phyloP scores from a whole-genome alignment of 495 filamentous ascomycete species.

The Neurospora sp. region DNA sequence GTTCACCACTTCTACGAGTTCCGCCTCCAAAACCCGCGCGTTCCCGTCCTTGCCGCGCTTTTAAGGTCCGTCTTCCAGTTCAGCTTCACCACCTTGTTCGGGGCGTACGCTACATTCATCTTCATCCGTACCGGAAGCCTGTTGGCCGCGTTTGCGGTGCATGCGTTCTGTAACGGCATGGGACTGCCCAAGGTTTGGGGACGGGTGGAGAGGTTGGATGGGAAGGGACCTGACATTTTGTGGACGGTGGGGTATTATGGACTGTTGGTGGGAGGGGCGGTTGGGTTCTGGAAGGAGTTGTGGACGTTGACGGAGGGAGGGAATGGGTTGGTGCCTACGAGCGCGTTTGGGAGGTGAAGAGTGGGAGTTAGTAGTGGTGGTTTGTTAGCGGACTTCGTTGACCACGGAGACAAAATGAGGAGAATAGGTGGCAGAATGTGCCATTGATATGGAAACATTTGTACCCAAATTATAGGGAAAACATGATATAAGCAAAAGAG shows the following conservation, averaged over 20 bases:
- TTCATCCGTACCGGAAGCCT: slow-evolving; percentile 79
- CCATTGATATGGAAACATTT: background rate
- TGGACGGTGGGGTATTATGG: slow-evolving; percentile 76
- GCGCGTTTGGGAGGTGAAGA: slow-evolving; percentile 8
- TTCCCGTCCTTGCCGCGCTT: slow-evolving; percentile 46
- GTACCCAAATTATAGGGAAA: background rate
- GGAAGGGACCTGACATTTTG: slow-evolving; percentile 11
- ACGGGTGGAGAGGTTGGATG: slow-evolving; percentile 39
- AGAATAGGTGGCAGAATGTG: background rate
- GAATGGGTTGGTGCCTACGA: slow-evolving; percentile 34
- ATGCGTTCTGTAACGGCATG: slow-evolving; percentile 88
- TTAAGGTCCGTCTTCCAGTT: slow-evolving; percentile 74
- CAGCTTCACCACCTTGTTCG: slow-evolving; percentile 86
- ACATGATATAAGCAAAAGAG: background rate
- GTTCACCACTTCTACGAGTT: slow-evolving; percentile 96
- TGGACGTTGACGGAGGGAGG: slow-evolving; percentile 62
- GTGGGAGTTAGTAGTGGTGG: too few relatives aligned
- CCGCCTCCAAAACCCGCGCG: slow-evolving; percentile 64
- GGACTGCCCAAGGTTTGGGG: slow-evolving; percentile 86
- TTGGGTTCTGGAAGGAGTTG: slow-evolving; percentile 55
- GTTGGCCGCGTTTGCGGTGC: slow-evolving; percentile 58
- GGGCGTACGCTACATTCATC: slow-evolving; percentile 84
- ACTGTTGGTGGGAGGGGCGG: slow-evolving; percentile 59
- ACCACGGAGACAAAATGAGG: background rate
- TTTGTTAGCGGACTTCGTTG: background rate